Percentiles rank a stretch among this genome's conserved stretches.
Evolutionary conservation across 192 early-diverging fungal species (phyloP).

Genomic region (Oehlia diaphana): DNA sequence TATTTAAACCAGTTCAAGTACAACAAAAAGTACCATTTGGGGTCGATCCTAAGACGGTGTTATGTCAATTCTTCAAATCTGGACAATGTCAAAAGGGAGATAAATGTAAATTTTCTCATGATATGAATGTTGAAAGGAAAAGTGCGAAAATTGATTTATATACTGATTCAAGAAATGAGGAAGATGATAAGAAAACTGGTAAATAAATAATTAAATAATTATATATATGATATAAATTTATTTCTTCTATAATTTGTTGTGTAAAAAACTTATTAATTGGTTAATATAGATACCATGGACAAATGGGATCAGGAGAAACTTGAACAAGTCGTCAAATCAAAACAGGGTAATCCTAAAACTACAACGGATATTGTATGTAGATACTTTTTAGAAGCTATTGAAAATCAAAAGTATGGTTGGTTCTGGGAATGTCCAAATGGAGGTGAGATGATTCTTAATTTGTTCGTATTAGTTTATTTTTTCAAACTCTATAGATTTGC

Average conservation of each 20-base stretch:
- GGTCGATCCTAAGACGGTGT: conserved; percentile 91
- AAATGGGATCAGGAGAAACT: conserved; percentile 92
- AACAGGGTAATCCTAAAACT: conserved; percentile 76
- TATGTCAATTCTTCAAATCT: conserved; percentile 91
- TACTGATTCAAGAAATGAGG: conserved; percentile 75
- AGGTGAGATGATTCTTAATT: conserved; percentile 47
- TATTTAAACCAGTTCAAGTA: conserved; percentile 86
- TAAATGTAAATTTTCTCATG: conserved; percentile 98
- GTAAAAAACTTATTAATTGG: not conserved
- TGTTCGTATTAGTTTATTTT: conserved; percentile 15
- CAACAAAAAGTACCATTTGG: conserved; percentile 98
- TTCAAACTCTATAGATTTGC: not conserved
- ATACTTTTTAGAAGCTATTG: conserved; percentile 96
- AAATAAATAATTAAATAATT: not conserved
- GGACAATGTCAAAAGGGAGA: conserved; percentile 88
- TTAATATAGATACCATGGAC: conserved; percentile 87
- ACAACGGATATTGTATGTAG: conserved; percentile 99
- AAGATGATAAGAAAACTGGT: conserved; percentile 53
- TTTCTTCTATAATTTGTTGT: not conserved
- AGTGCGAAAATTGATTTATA: conserved; percentile 91
- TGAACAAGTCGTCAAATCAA: conserved; percentile 80
- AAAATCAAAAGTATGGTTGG: conserved; percentile 95
- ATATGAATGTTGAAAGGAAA: conserved; percentile 87
- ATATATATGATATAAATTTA: not conserved
- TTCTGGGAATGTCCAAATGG: conserved; percentile 99